Base-by-base conservation (phyloP, 768 basidiomycete species). In the Mycena albidolilacea region DNA sequence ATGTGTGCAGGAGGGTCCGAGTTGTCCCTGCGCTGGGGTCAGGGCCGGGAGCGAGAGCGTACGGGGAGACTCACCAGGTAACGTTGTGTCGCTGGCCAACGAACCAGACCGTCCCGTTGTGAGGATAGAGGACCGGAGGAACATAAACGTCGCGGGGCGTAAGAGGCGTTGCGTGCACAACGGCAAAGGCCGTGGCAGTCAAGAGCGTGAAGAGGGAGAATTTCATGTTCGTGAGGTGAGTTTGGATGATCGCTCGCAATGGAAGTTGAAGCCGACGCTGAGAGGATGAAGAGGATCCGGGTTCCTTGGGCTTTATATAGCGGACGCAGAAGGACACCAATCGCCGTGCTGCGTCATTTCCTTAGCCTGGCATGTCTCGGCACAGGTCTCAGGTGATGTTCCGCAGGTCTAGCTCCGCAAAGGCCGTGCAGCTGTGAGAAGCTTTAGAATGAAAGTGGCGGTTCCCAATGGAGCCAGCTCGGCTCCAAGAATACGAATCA, bases 11-110 rank as follows among this genome's bases (percentile, higher is more conserved):
- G 82, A 21, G 77, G 63, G 58, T 71, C 61, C 3, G 75, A 74
- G 43, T 62, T 76, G 69, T 85, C 76, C 85, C 85, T 85, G 65
- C 14, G 2, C n/a, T 19, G 21, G 30, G 17, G 41, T 11, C 23
- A 46, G 50, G 10, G 64, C 57, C 44, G 62, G 50, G 46, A 54
- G 35, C 8, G 35, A 46, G 10, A 23, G n/a, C 17, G 35, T 35
- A 30, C 43, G 23, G 50, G 30, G 38, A 8, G 10, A 64, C 75
- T 38, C 61, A 78, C 77, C 77, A 78, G 41, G 74, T 76, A 19
- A 78, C 76, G 54, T 71, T 69, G 38, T 78, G 72, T 5, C 37
- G 44, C 38, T 73, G 66, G 10, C 75, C 73, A 55, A 72, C 67
- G 35, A 7, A 64, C 77, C 77, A 78, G 15, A 77, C 76, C 1